Base-by-base conservation (phyloP, 2,329 filamentous ascomycete species). In the Aspergillus hiratsukae region DNA sequence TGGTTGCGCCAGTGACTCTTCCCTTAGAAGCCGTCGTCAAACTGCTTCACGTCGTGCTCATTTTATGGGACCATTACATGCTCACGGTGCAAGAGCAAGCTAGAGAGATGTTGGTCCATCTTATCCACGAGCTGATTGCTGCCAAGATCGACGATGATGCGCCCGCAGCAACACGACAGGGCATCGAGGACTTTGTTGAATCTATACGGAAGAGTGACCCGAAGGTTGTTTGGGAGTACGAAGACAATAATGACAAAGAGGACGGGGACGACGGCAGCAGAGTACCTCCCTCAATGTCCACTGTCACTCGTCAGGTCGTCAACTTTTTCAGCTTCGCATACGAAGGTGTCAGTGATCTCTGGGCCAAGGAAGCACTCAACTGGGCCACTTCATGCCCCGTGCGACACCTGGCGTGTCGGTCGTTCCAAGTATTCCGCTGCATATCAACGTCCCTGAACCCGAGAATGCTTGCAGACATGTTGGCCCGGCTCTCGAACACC, bases 371-470 rank as follows among this genome's bases (percentile, higher is more conserved):
- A 31, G 93, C 93, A 0, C 78, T 99, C 60, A 91, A 88, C 10
- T 99, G 94, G 94, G 95, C 94, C 9, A 97, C 94, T 0, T 96
- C 92, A 3, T 99, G 95, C 70, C 91, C 94, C 0, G 95, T 99
- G 4, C 83, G 93, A 50, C 94, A 99, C 76, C 80, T 99, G 52
- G 94, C 94, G 1, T 99, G 95, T 70, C 87, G 94, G 28, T 99
- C 95, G 0, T 97, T 99, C 75, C 95, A 99, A 70, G 88, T 99
- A 10, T 99, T 97, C 76, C 84, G 94, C 31, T 97, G 93, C 69
- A 92, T 97, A 54, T 83, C 96, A 28, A 95, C 90, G 17, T 91
- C 89, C 0, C 78, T 97, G 23, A 93, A 99, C 68, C 91, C 95
- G 64, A 82, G 87, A 56, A 99, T 97, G 93, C 82, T 99, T 17